Evolutionary conservation across 441 rosid genomes (phyloP), one percentile per base, ranked within the genome.

Genomic region (Croton setiger): DNA sequence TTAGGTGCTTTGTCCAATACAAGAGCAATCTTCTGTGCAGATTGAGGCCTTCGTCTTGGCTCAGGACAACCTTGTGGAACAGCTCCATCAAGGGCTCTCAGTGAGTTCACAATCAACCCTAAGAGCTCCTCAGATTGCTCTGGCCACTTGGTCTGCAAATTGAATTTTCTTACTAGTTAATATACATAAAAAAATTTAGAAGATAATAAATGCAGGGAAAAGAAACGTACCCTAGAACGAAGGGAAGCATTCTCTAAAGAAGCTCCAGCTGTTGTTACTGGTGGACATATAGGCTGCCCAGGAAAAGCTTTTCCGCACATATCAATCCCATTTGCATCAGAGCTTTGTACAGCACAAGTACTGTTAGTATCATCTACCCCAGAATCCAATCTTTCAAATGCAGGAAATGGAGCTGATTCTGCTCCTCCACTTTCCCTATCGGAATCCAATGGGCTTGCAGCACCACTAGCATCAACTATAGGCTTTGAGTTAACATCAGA

Each of bases 11-110:
- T 89, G 74, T 96, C 93, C 81, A 96, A 80, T 61, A 96, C 93
- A 76, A 96, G 90, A 76, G 94, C 85, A 68, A 96, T 93, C 81
- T 85, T 96, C 76, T 93, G 88, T 33, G 97, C 97, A 60, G 99
- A 96, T 69, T 87, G 93, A 55, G 98, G 97, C 73, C 98, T 85
- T 64, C 98, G 75, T 81, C 91, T 85, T 20, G 97, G 98, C 84
- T 93, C 99, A 17, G 93, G 97, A 78, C 96, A 91, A 69, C 97
- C 91, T 65, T 91, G 97, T 31, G 94, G 93, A 82, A 88, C 94
- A 75, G 90, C 94, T 78, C 96, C 96, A 71, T 96, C 92, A 57
- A 85, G 83, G 61, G 91, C 80, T 82, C 87, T 85, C 69, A 92
- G 83, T 55, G 96, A 89, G 73, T 89, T 86, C 12, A 92, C 87